phyloP scores from a whole-genome alignment of 768 basidiomycete genomes.

The Antrodiella citrinella region DNA sequence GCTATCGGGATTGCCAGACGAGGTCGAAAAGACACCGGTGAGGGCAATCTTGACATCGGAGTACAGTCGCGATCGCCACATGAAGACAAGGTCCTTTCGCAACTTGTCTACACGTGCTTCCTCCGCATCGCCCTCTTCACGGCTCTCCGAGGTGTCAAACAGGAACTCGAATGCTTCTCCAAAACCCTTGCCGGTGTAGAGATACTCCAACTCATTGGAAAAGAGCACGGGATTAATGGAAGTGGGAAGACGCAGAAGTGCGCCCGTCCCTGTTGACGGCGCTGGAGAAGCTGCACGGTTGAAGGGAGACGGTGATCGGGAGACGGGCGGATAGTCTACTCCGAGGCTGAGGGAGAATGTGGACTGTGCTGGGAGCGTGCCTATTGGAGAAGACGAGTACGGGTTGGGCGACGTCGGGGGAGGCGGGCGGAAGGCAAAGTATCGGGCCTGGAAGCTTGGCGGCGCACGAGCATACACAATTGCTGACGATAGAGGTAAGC shows the following conservation, averaged over 20 bases:
- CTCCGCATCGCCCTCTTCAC: constrained; percentile 36
- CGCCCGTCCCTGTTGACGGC: constrained; percentile 30
- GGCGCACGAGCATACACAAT: constrained; percentile 93
- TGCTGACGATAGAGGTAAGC: constrained; percentile 38
- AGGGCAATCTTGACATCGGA: constrained; percentile 84
- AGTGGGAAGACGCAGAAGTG: constrained; percentile 55
- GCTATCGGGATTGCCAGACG: constrained; percentile 53
- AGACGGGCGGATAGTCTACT: constrained; percentile 32
- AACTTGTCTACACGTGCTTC: constrained; percentile 73
- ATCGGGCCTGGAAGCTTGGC: constrained; percentile 82
- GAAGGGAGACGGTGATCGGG: constrained; percentile 37
- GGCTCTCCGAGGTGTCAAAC: constrained; percentile 50
- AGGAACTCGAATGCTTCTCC: constrained; percentile 85
- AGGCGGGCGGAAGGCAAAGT: constrained; percentile 71
- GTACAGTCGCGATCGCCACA: constrained; percentile 94
- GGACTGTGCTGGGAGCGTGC: constrained; percentile 48
- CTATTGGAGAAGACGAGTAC: constrained; percentile 39
- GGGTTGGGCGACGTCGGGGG: constrained; percentile 43
- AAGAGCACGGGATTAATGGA: constrained; percentile 75
- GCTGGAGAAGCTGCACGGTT: constrained; percentile 36
- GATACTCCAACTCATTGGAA: constrained; percentile 84
- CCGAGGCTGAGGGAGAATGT: constrained; percentile 48
- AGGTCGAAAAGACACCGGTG: constrained; percentile 60
- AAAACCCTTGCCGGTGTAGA: constrained; percentile 88
- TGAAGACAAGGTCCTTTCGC: constrained; percentile 88